Conservation (phyloP, 495 filamentous ascomycete genomes). For the Penicillium waksmanii region DNA sequence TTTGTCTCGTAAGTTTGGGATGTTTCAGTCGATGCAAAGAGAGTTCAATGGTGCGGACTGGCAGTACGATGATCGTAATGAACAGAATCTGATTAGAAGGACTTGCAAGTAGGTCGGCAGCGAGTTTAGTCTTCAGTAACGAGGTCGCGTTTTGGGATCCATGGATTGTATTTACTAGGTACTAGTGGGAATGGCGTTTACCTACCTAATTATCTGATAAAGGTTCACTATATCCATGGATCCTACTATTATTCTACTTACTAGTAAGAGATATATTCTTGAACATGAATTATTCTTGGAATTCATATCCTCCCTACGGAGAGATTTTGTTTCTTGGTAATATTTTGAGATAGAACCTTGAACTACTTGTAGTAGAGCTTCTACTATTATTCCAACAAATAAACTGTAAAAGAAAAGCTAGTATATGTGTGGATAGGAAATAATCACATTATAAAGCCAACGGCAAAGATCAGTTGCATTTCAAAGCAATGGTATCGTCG, state of each 20-base stretch:
- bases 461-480: not conserved
- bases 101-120: conserved; percentile 18
- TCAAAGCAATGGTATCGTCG: conserved; percentile 39
- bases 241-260: not conserved
- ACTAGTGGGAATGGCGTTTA: no score
- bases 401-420: no score
- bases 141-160: no score
- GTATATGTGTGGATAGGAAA: not conserved
- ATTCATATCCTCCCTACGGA: no score
- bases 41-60: conserved; percentile 5
- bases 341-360: no score
- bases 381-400: no score
- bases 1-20: conserved; percentile 18
- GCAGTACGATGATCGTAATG: conserved; percentile 13
- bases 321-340: no score
- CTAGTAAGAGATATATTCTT: not conserved
- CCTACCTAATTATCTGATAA: no score
- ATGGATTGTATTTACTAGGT: no score
- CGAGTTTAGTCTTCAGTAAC: conserved; percentile 18
- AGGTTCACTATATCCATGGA: no score
- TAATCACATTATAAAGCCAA: not conserved
- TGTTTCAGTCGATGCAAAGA: conserved; percentile 7
- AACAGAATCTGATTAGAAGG: conserved; percentile 10
- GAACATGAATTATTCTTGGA: no score
- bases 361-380: no score